Base-by-base conservation (phyloP, 176 grass and related monocot genomes). In the Musa beccarii region DNA sequence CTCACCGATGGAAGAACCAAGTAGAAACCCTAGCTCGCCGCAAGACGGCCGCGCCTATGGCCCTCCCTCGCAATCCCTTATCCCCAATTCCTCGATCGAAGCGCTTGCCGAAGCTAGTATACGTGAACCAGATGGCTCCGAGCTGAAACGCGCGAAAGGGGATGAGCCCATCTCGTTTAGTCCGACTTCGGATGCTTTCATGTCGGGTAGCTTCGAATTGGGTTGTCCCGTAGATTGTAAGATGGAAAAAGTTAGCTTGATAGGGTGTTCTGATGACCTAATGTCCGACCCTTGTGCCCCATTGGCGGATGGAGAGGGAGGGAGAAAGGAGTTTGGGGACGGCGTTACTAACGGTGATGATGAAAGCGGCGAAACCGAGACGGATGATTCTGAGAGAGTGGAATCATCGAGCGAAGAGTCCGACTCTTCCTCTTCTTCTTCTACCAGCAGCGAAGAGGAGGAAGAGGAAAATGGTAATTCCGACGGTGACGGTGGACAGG, bases 391-490 rank as follows among this genome's bases (percentile, higher is more conserved):
- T 70, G 17, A 51, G 43, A 70, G 29, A 20, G 49, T 52, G 9
- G 68, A 70, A 51, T 70, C 68, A 49, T 70, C 67, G 76, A 78
- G 79, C 0, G 51, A 62, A 70, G 52, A 79, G 10, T 26, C 74
- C 16, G 54, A 59, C 64, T 82, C 84, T 24, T 69, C 75, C 64
- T 82, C 84, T 24, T 69, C 75, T 16, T 64, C 56, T 76, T 63
- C 68, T 53, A 24, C 51, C 29, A 83, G 75, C 28, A 54, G 75
- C 28, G 49, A 72, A 24, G 84, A 73, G 9, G 76, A 85, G 51
- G 76, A 80, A 2, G 84, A 89, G 22, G 72, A 65, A 25, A 81
- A 84, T 54, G 88, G 72, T 56, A 69, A 76, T 9, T 82, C 76
- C 28, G 83, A 88, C 29, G 85, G 71, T 20, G 71, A 11, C 49